Conservation (phyloP, 352 stramenopile genomes). For the Pythium pyrilobum region DNA sequence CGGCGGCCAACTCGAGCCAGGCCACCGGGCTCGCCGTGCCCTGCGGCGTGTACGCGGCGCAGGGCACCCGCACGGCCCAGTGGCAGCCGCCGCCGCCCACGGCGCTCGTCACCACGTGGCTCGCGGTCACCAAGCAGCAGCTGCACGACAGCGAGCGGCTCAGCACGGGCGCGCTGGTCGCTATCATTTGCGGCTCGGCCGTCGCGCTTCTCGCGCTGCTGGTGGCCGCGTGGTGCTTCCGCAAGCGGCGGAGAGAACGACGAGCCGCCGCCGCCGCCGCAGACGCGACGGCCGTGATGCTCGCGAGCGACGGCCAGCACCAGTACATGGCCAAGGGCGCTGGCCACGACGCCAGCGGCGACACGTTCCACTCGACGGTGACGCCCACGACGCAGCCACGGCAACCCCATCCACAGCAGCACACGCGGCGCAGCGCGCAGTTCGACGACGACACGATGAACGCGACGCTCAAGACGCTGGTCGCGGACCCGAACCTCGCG, state of each 20-base stretch:
- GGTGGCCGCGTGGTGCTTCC: neutral
- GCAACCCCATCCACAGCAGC: too few species aligned
- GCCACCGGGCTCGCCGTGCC: slow-evolving; percentile 17
- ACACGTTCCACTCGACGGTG: slow-evolving; percentile 4
- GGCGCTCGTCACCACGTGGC: slow-evolving; percentile 14
- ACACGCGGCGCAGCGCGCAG: neutral
- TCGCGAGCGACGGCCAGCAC: neutral
- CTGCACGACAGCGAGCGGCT: neutral
- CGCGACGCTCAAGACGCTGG: slow-evolving; percentile 12
- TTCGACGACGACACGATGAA: slow-evolving; percentile 8
- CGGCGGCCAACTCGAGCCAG: neutral
- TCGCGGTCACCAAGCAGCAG: slow-evolving; percentile 6
- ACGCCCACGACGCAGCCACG: slow-evolving; percentile 1
- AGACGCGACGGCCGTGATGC: neutral
- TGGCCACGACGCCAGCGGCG: neutral
- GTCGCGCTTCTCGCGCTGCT: neutral
- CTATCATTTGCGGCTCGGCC: neutral
- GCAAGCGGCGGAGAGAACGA: neutral
- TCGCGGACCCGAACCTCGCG: slow-evolving; percentile 30
- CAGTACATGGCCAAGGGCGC: neutral
- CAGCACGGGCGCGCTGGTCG: neutral
- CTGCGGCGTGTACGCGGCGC: slow-evolving; percentile 12
- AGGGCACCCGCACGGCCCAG: neutral
- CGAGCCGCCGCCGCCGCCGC: neutral
- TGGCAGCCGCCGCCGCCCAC: slow-evolving; percentile 13